Evolutionary conservation across 768 basidiomycete genomes (phyloP), one percentile per base, ranked within the genome.

Genomic region (Pilatotrama ljubarskyi): DNA sequence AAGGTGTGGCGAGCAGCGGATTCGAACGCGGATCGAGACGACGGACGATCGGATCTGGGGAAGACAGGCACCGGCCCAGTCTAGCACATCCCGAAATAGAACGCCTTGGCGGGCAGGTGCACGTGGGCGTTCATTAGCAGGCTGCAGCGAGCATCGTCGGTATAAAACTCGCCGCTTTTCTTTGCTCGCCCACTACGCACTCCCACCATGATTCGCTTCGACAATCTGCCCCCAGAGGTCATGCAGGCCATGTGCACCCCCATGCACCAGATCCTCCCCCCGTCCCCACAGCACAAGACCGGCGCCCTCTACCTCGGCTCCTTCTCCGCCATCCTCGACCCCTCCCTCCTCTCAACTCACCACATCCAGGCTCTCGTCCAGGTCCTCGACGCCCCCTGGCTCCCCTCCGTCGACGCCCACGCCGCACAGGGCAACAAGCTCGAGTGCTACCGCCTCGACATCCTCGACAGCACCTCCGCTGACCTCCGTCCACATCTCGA

Each of bases 191-290:
- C 29, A 32, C 10, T 32, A 32, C 29, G 10, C 29, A 32, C 29
- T 5, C 29, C 5, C 29, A 32, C 29, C 10, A 91, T 91, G 89
- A 91, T 91, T 70, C 84, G 88, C 53, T 90, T 91, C 78, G 88
- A 91, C 71, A 82, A 78, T 55, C 76, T 91, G 61, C 80, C 88
- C 13, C 82, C 84, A 26, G 89, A 90, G 66, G 87, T 91, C 49
- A 84, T 88, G 80, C 86, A 90, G 71, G 86, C 90, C 7, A 89
- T 91, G 85, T 90, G 88, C 76, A 91, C 89, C 0, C 90, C 90
- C 0, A 90, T 91, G 90, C 89, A 91, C 74, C 80, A 82, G 63
- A 83, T 91, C 68, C 76, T 90, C 81, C 32, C 73, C 40, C 75
- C 42, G 44, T 72, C 48, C 58, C 70, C 53, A 49, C 25, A 67